These are phyloP conservation scores for Yarrowia sp. DNA, from an alignment of 805 yeast genomes.

Conservation along the genomic window DNA sequence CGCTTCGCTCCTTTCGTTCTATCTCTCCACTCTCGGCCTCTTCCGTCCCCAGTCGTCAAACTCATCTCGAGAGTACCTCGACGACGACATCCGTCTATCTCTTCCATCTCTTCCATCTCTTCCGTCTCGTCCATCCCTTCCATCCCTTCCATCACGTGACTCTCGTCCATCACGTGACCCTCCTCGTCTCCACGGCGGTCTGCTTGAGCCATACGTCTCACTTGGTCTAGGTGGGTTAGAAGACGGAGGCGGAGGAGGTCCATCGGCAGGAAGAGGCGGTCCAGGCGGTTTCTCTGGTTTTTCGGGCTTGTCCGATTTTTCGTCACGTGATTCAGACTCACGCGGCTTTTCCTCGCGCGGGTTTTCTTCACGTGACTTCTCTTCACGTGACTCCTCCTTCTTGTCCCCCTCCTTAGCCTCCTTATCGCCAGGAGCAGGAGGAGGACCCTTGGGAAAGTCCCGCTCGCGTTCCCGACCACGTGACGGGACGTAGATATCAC, in stretches of 20 bases:
- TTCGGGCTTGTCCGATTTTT: not conserved
- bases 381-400: not conserved
- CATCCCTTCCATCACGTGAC: not conserved
- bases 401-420: not conserved
- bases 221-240: constrained; percentile 6
- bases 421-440: not conserved
- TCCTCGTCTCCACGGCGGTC: not conserved
- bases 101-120: not conserved
- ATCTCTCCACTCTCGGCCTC: not conserved
- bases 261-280: constrained; percentile 16
- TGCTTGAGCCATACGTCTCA: constrained; percentile 11
- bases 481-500: not conserved
- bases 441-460: not conserved
- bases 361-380: not conserved
- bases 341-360: too few relatives aligned
- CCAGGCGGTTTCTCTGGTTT: not conserved
- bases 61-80: not conserved
- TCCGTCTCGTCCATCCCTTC: not conserved
- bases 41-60: not conserved
- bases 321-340: not conserved
- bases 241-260: constrained; percentile 21
- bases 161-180: not conserved
- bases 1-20: too few relatives aligned
- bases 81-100: not conserved
- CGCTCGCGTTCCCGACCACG: not conserved